These are phyloP conservation scores for Metarhizium anisopliae DNA, from an alignment of 2,329 filamentous ascomycete species.

Conservation along the genomic window DNA sequence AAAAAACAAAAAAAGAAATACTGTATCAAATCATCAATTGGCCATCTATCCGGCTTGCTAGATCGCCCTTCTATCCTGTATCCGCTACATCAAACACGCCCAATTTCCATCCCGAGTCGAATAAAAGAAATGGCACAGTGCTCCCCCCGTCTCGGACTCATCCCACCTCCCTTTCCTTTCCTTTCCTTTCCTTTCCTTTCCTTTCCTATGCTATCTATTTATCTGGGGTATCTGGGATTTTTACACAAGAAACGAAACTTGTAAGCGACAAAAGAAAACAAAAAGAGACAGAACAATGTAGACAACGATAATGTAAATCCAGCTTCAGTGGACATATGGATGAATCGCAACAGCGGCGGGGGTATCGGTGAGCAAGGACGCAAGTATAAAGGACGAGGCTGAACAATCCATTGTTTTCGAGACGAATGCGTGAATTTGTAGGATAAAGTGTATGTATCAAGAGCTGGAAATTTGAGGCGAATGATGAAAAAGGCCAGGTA, in stretches of 20 bases:
- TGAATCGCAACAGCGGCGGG: neutral
- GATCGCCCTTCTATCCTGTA: neutral
- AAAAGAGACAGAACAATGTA: neutral
- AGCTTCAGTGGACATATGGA: neutral
- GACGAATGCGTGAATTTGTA: neutral
- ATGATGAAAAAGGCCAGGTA: neutral
- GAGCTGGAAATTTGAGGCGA: neutral
- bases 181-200: no score
- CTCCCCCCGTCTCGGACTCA: neutral
- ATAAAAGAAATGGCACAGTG: neutral
- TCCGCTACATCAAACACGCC: neutral
- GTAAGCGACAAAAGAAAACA: neutral
- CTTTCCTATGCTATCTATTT: neutral
- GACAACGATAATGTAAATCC: neutral
- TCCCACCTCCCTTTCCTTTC: no score
- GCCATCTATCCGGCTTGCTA: neutral
- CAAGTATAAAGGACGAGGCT: neutral
- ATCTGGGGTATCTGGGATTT: constrained; percentile 5
- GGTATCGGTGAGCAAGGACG: neutral
- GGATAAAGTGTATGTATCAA: neutral
- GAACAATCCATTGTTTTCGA: neutral
- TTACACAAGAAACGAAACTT: neutral
- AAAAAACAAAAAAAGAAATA: neutral
- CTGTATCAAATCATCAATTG: neutral
- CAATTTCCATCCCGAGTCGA: neutral